Conservation (phyloP, 1,139 yeast species). For the Diutina pseudorugosa region DNA sequence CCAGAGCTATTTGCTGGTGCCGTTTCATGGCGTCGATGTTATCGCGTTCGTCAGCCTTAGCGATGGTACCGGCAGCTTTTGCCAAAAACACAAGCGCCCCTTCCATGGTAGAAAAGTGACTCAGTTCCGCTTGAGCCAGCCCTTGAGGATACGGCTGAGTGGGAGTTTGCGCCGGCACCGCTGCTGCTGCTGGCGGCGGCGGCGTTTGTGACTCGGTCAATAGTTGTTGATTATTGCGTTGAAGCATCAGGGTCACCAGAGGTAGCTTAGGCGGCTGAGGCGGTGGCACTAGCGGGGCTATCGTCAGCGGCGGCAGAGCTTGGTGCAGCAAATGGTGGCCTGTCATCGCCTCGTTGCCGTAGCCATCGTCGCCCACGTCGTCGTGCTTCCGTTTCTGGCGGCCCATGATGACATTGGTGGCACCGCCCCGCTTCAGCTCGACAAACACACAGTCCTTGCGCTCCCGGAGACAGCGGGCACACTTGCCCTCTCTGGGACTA, state of each 20-base stretch:
- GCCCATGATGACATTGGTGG: slow-evolving; percentile 13
- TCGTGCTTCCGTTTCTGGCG: not conserved
- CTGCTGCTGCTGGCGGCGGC: not conserved
- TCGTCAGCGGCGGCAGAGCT: not conserved
- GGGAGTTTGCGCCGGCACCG: not conserved
- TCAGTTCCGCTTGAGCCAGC: slow-evolving; percentile 1
- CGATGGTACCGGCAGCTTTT: slow-evolving; percentile 63
- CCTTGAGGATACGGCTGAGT: not conserved
- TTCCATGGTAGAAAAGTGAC: slow-evolving; percentile 37
- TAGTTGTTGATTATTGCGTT: not conserved
- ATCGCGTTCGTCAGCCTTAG: slow-evolving; percentile 54
- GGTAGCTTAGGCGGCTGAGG: not conserved
- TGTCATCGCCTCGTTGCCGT: not conserved
- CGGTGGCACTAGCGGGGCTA: not conserved
- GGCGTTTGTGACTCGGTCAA: not conserved
- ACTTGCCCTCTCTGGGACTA: slow-evolving; percentile 58
- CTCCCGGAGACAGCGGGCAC: slow-evolving; percentile 75
- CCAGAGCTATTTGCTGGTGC: slow-evolving; percentile 33
- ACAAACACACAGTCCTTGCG: slow-evolving; percentile 3
- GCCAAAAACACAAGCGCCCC: slow-evolving; percentile 64
- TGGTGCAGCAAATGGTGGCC: not conserved
- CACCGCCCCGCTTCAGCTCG: slow-evolving; percentile 11
- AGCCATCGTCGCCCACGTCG: not conserved
- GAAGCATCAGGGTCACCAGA: not conserved
- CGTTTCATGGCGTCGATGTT: slow-evolving; percentile 51